Conservation (phyloP, 2,329 filamentous ascomycete species). For the Neurospora sp. region DNA sequence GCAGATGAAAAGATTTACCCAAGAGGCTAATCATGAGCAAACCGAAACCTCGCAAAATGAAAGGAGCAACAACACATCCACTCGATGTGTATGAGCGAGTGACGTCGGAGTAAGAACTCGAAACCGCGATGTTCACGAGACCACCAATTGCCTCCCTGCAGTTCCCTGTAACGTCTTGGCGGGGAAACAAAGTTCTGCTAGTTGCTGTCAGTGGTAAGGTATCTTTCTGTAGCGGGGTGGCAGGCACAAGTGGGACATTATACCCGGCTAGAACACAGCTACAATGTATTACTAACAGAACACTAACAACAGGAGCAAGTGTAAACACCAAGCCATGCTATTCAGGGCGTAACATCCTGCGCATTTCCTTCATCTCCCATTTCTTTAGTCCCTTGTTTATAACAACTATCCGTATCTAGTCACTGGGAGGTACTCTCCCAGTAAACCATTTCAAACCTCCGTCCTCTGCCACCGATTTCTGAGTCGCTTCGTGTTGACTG, state of each 20-base stretch:
- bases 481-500: not conserved
- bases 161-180: not conserved
- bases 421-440: not conserved
- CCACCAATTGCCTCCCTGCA: not conserved
- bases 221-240: not conserved
- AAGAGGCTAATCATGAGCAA: not conserved
- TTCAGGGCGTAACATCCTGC: not conserved
- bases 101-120: not conserved
- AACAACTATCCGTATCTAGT: not conserved
- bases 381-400: not conserved
- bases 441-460: not conserved
- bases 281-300: not conserved
- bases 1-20: not conserved
- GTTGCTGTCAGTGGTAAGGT: not conserved
- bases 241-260: not conserved
- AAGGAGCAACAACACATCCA: not conserved
- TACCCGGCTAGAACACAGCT: not conserved
- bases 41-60: not conserved
- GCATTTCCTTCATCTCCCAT: not conserved
- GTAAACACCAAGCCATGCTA: not conserved
- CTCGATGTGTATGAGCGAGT: not conserved
- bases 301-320: not conserved
- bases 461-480: not conserved
- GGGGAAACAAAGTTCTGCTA: not conserved
- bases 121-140: not conserved